phyloP scores from a whole-genome alignment of 768 basidiomycete genomes.

The Psilocybe tampanensis region DNA sequence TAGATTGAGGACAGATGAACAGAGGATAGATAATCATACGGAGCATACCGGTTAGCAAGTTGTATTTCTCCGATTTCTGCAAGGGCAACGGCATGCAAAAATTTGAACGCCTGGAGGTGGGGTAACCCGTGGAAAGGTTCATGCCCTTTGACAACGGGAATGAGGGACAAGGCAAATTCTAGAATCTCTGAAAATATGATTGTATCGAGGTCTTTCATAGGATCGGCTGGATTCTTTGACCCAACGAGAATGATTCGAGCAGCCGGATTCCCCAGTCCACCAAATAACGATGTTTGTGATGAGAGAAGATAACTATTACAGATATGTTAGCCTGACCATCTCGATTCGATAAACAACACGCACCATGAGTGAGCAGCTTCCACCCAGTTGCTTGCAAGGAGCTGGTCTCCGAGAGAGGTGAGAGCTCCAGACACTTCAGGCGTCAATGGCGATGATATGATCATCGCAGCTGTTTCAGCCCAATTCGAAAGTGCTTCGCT shows the following conservation, averaged over 20 bases:
- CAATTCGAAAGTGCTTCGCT: slow-evolving; percentile 72
- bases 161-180: slow-evolving; percentile 87
- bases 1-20: background rate
- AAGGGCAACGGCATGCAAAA: slow-evolving; percentile 73
- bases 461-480: slow-evolving; percentile 86
- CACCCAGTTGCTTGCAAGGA: slow-evolving; percentile 69
- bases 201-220: slow-evolving; percentile 69
- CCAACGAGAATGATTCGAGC: slow-evolving; percentile 76
- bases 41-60: slow-evolving; percentile 70
- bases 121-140: slow-evolving; percentile 83
- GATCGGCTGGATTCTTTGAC: slow-evolving; percentile 59
- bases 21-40: background rate
- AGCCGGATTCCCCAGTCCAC: slow-evolving; percentile 67
- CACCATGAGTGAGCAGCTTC: slow-evolving; percentile 95
- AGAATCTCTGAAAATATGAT: slow-evolving; percentile 87
- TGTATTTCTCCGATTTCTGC: slow-evolving; percentile 84
- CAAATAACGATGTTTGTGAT: slow-evolving; percentile 74
- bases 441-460: slow-evolving; percentile 69
- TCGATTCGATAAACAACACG: slow-evolving; percentile 21
- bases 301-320: slow-evolving; percentile 79
- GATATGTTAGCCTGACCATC: slow-evolving; percentile 11
- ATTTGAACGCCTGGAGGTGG: slow-evolving; percentile 85
- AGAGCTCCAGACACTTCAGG: slow-evolving; percentile 74
- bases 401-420: slow-evolving; percentile 82
- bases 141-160: slow-evolving; percentile 77